These are phyloP conservation scores for Boehmeria nivea DNA, from an alignment of 306 rosid genomes.

Conservation along the genomic window DNA sequence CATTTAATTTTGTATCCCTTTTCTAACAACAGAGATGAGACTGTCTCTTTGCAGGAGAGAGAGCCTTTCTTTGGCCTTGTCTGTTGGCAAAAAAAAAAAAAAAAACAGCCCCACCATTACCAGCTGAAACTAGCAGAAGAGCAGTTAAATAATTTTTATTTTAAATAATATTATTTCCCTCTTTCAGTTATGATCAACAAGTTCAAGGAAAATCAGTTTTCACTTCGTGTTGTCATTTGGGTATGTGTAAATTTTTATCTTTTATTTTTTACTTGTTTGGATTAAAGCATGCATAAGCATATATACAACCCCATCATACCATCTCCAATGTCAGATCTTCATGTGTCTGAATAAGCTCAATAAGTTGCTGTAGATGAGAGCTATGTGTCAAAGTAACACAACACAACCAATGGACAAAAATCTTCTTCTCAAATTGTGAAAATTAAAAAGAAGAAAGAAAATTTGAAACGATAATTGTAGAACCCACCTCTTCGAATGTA, in stretches of 20 bases:
- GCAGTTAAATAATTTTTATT: constrained; percentile 8
- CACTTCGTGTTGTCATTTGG: constrained; percentile 24
- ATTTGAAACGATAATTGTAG: constrained; percentile 17
- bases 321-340: constrained; percentile 48
- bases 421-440: too few relatives aligned
- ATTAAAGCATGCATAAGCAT: too few relatives aligned
- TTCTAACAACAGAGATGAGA: constrained; percentile 35
- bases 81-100: background rate
- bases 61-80: constrained; percentile 42
- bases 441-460: constrained; percentile 2
- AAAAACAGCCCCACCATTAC: constrained; percentile 24
- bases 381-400: constrained; percentile 34
- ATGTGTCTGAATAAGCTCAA: constrained; percentile 41
- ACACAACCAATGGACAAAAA: constrained; percentile 35
- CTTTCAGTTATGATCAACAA: constrained; percentile 6
- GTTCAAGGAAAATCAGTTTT: constrained; percentile 9
- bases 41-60: constrained; percentile 49
- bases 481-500: constrained; percentile 29
- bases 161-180: background rate
- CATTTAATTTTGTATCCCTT: constrained; percentile 51
- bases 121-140: constrained; percentile 13
- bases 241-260: constrained; percentile 14
- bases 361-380: constrained; percentile 42
- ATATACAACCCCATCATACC: constrained; percentile 12
- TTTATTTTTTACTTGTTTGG: background rate